Base-by-base conservation (phyloP, 495 filamentous ascomycete genomes). In the Amorphotheca resinae region DNA sequence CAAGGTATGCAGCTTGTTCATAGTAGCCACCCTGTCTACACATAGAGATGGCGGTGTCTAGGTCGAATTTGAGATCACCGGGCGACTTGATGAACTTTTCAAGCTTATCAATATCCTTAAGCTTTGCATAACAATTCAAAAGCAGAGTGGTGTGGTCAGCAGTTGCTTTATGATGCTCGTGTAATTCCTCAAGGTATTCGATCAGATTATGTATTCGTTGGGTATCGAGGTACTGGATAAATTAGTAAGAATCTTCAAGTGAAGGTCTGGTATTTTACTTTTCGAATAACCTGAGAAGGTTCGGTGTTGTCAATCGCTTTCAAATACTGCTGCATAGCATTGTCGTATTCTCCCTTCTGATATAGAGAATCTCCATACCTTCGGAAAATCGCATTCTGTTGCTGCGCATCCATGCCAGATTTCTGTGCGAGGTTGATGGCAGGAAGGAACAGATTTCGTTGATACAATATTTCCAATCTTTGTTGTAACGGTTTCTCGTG, bases 11-110 rank as follows among this genome's bases (percentile, higher is more conserved):
- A 6, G 91, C 91, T 64, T 98, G 91, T 48, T 95, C 85, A 56
- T 80, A 89, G 59, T 98, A 98, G n/a, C 93, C 87, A 17, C 87
- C 93, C 64, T 98, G 91, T 14, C 93, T 77, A 52, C 91, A 98
- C 91, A 98, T 96, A 3, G 80, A 76, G 38, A 96, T 98, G 2
- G 93, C 93, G 5, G 93, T 98, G 47, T 96, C 91, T 6, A 96
- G 67, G 62, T 98, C 91, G 59, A 98, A 96, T 51, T 91, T 95
- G 25, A 93, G 72, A 54, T 95, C 89, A 1, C 86, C 88, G 2
- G 87, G 85, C 33, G 87, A 87, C 57, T 93, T 93, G 60, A 98
- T 98, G 50, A 98, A 98, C 39, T 82, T 80, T 51, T 96, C 88
- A 12, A 98, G 69, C 61, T 98, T 98, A 28, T 81, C 77, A 6